phyloP scores from a whole-genome alignment of 2,329 filamentous ascomycete genomes.

The Leptoxyphium fumago region DNA sequence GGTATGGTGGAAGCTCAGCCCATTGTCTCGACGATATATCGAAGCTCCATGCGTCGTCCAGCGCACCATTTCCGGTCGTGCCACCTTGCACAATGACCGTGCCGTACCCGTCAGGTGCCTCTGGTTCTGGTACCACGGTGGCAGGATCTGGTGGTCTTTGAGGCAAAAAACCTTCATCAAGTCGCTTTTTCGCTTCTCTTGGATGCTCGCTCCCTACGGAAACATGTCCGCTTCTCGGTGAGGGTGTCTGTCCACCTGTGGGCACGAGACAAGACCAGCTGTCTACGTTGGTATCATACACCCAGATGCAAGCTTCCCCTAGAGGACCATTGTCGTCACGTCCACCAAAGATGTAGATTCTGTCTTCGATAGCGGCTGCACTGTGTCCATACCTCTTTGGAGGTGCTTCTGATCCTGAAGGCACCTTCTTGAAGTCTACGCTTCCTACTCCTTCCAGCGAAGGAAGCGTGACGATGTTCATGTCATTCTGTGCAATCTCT shows the following conservation, averaged over 20 bases:
- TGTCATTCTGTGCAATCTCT: conserved; percentile 29
- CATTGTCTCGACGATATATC: conserved; percentile 34
- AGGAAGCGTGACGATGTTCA: conserved; percentile 39
- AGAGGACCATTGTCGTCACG: conserved; percentile 11
- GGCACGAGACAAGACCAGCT: conserved; percentile 28
- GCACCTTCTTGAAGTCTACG: conserved; percentile 26
- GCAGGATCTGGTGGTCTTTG: conserved; percentile 28
- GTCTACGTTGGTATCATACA: conserved; percentile 26
- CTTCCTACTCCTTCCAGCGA: conserved; percentile 25
- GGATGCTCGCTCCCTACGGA: conserved; percentile 26
- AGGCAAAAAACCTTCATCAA: conserved; percentile 15
- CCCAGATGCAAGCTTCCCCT: conserved; percentile 28
- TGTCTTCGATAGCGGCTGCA: conserved; percentile 27
- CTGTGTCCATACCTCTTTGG: conserved; percentile 27
- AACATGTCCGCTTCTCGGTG: conserved; percentile 21
- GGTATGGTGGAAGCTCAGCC: conserved; percentile 32
- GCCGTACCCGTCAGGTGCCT: conserved; percentile 27
- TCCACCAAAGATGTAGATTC: conserved; percentile 32
- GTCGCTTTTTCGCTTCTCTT: conserved; percentile 16
- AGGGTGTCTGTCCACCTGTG: conserved; percentile 11
- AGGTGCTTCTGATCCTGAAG: conserved; percentile 22
- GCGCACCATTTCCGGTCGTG: conserved; percentile 13
- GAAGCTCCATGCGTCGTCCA: conserved; percentile 38
- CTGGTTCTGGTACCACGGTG: conserved; percentile 26
- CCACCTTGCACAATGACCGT: conserved; percentile 40